phyloP scores from a whole-genome alignment of 2,329 filamentous ascomycete species.

The Septoria linicola region DNA sequence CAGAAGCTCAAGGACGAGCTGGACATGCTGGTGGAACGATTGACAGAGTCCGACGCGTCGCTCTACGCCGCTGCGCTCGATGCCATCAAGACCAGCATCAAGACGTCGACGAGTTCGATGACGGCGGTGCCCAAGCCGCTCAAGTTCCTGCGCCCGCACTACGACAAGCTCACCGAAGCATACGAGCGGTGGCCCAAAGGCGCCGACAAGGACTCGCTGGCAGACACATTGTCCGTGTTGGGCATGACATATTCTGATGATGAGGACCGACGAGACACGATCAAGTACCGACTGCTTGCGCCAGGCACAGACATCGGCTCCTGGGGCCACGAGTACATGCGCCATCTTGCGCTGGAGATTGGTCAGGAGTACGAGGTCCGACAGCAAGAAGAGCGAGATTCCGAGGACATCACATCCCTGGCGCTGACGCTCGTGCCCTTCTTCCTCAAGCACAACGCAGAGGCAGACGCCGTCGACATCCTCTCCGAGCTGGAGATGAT shows the following conservation, averaged over 20 bases:
- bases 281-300: constrained; percentile 90
- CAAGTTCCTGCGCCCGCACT: constrained; percentile 96
- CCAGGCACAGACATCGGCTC: constrained; percentile 90
- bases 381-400: constrained; percentile 78
- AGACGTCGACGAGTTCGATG: constrained; percentile 99
- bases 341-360: constrained; percentile 92
- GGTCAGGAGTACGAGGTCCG: constrained; percentile 90
- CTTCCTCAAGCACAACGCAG: constrained; percentile 95
- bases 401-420: constrained; percentile 80
- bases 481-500: constrained; percentile 98
- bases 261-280: constrained; percentile 89
- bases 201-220: constrained; percentile 82
- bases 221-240: constrained; percentile 93
- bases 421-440: constrained; percentile 83
- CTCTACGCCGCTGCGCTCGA: constrained; percentile 92
- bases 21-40: constrained; percentile 93
- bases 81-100: constrained; percentile 97
- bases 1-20: constrained; percentile 97
- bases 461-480: constrained; percentile 95
- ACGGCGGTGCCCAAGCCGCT: constrained; percentile 97
- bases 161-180: constrained; percentile 79
- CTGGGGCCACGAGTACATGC: constrained; percentile 98
- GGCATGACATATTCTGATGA: constrained; percentile 95
- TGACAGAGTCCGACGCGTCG: constrained; percentile 81
- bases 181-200: constrained; percentile 87